Evolutionary conservation across 2,329 filamentous ascomycete species (phyloP).

Genomic region (Calycina herbarum): DNA sequence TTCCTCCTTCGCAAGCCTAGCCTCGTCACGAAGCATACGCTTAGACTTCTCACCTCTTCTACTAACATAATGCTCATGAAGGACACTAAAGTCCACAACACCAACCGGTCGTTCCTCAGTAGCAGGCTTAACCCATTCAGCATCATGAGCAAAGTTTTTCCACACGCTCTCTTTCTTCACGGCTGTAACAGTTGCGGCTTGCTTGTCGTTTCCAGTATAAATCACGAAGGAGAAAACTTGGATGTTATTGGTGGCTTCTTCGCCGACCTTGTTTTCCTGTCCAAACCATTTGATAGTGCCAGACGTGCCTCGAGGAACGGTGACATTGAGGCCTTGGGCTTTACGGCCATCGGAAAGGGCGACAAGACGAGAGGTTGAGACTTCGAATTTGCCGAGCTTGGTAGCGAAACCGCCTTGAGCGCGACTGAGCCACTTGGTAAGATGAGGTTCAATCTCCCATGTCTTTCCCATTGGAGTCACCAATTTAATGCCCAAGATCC

Average conservation of each 20-base stretch:
- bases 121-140: constrained; percentile 26
- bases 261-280: constrained; percentile 12
- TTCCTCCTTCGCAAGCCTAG: too few species aligned
- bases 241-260: not conserved
- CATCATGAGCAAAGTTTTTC: constrained; percentile 24
- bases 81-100: constrained; percentile 28
- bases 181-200: not conserved
- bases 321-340: constrained; percentile 31
- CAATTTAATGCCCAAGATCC: constrained; percentile 45
- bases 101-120: constrained; percentile 28
- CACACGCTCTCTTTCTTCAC: not conserved
- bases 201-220: constrained; percentile 2
- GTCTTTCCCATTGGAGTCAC: constrained; percentile 39
- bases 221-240: constrained; percentile 19
- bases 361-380: constrained; percentile 26
- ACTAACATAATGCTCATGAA: too few species aligned
- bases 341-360: constrained; percentile 21
- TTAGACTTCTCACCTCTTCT: too few species aligned
- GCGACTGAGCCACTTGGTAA: constrained; percentile 39
- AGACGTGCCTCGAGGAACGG: constrained; percentile 30
- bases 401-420: constrained; percentile 42
- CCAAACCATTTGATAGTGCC: constrained; percentile 34
- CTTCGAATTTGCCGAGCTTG: constrained; percentile 39
- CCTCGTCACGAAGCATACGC: too few species aligned
- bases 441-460: constrained; percentile 44